Evolutionary conservation across 768 basidiomycete species (phyloP).

Genomic region (Hysterangium stoloniferum): DNA sequence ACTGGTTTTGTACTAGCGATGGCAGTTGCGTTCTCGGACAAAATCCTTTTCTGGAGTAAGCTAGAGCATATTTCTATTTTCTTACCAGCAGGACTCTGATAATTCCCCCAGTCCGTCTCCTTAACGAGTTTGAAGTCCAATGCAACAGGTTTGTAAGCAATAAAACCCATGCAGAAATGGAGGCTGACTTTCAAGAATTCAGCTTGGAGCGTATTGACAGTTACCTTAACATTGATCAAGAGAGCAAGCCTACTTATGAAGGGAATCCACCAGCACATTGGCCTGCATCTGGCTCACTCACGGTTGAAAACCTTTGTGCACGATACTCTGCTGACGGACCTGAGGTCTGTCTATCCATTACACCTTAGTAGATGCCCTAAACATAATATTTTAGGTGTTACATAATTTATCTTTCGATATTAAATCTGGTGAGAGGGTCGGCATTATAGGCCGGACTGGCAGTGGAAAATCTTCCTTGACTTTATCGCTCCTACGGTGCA

Average conservation of each 20-base stretch:
- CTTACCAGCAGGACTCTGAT: background rate
- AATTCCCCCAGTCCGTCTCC: background rate
- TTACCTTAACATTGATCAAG: constrained; percentile 54
- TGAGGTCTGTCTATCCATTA: constrained; percentile 2
- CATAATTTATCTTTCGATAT: too few species aligned
- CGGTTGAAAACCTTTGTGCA: too few species aligned
- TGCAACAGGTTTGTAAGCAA: constrained; percentile 16
- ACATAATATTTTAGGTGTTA: constrained; percentile 25
- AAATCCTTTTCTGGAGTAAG: constrained; percentile 20
- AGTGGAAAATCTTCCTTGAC: constrained; percentile 20
- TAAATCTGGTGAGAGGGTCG: too few species aligned
- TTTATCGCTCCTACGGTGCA: constrained; percentile 30
- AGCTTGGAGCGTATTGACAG: constrained; percentile 31
- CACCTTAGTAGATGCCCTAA: background rate
- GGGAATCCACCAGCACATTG: constrained; percentile 56
- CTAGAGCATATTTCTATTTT: background rate
- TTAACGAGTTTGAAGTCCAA: background rate
- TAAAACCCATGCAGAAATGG: background rate
- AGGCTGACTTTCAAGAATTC: background rate
- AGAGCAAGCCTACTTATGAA: constrained; percentile 32
- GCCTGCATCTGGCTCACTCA: too few species aligned
- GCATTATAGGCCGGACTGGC: constrained; percentile 28
- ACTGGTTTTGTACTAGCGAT: constrained; percentile 14
- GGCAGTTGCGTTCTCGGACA: constrained; percentile 11
- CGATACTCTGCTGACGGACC: constrained; percentile 24